Evolutionary conservation across 176 grass and related monocot species (phyloP).

Genomic region (barley (Hordeum vulgare)): DNA sequence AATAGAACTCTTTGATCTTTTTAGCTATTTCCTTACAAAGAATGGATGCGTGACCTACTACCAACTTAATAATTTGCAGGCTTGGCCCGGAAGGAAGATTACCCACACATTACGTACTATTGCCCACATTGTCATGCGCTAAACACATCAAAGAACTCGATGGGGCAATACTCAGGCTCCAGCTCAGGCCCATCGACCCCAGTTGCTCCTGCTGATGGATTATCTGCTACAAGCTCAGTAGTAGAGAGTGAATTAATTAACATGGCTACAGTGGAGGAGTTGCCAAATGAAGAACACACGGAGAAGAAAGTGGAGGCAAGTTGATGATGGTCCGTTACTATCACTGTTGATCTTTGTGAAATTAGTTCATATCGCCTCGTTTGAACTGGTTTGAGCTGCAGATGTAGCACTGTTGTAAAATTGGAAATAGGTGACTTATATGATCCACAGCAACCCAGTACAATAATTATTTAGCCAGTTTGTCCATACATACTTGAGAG

Average conservation of each 20-base stretch:
- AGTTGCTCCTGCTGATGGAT: slow-evolving; percentile 39
- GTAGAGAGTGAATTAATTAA: slow-evolving; percentile 39
- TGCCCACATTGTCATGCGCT: slow-evolving; percentile 83
- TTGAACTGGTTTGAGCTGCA: slow-evolving; percentile 28
- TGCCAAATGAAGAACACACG: slow-evolving; percentile 26
- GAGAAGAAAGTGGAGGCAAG: slow-evolving; percentile 23
- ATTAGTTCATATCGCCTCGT: slow-evolving; percentile 22
- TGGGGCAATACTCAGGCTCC: slow-evolving; percentile 32
- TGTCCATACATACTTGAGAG: slow-evolving; percentile 30
- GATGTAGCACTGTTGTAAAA: slow-evolving; percentile 50
- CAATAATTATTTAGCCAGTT: not conserved
- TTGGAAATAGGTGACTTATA: slow-evolving; percentile 36
- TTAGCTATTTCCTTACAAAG: not conserved
- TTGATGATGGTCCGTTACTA: slow-evolving; percentile 3
- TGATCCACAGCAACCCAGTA: slow-evolving; percentile 22
- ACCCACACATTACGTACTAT: slow-evolving; percentile 76
- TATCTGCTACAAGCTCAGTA: slow-evolving; percentile 20
- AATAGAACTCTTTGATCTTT: not conserved
- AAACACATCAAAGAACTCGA: slow-evolving; percentile 60
- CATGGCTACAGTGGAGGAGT: slow-evolving; percentile 32
- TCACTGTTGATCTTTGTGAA: slow-evolving; percentile 21
- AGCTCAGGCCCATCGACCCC: slow-evolving; percentile 32
- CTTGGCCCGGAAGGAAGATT: slow-evolving; percentile 90
- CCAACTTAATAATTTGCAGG: slow-evolving; percentile 39
- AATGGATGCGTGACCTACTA: not conserved